phyloP scores from a whole-genome alignment of 1,139 yeast genomes.

The Geotrichum restrictum region DNA sequence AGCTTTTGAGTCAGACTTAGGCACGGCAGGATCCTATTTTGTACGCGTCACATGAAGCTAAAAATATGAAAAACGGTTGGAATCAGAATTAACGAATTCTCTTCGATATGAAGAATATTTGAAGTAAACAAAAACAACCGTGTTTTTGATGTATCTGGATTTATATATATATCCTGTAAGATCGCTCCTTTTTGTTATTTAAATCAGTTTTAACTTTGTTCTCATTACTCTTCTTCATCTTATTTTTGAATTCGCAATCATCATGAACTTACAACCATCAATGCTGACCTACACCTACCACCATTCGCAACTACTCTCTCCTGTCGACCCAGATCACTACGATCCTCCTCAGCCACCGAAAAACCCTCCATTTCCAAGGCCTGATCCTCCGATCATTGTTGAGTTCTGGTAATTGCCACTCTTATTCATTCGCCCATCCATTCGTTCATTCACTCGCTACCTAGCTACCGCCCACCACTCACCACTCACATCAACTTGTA shows the following conservation, averaged over 20 bases:
- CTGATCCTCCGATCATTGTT: conserved; percentile 11
- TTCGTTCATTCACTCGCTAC: not conserved
- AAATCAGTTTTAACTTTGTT: too few relatives aligned
- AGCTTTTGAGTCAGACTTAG: too few relatives aligned
- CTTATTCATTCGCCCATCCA: not conserved
- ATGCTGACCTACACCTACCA: not conserved
- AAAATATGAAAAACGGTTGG: too few relatives aligned
- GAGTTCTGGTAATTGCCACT: not conserved
- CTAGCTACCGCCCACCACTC: too few relatives aligned
- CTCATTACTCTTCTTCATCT: not conserved
- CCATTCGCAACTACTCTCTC: too few relatives aligned
- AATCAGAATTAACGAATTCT: not conserved
- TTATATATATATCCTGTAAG: too few relatives aligned
- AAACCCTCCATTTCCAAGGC: conserved; percentile 10
- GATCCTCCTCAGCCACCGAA: conserved; percentile 13
- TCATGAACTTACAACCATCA: not conserved
- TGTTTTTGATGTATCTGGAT: too few relatives aligned
- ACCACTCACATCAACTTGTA: too few relatives aligned
- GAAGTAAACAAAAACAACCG: too few relatives aligned
- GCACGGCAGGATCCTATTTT: too few relatives aligned
- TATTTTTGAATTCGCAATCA: not conserved
- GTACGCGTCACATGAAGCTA: too few relatives aligned
- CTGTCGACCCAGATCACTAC: not conserved
- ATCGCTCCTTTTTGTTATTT: too few relatives aligned
- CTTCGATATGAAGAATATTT: not conserved